A percentile compares a stretch with the other conserved stretches of the same genome.
Conservation (phyloP, 257 asterid species). For the Solanum dulcamara region DNA sequence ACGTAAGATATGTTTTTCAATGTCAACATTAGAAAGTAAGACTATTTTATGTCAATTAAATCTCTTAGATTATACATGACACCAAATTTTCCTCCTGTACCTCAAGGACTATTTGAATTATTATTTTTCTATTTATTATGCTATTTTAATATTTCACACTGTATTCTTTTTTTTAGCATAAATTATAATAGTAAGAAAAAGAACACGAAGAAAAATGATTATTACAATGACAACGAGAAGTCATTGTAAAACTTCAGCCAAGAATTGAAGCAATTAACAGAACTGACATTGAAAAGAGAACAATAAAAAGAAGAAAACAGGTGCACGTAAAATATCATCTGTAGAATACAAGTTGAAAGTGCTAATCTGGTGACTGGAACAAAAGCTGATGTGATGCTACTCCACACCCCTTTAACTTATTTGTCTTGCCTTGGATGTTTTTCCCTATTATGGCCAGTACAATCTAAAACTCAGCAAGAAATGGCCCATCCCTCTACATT, state of each 20-base stretch:
- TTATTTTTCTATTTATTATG: too few relatives aligned
- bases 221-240: too few relatives aligned
- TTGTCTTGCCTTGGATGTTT: neutral
- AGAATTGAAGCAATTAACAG: neutral
- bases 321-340: neutral
- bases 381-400: neutral
- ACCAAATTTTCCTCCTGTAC: too few relatives aligned
- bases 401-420: neutral
- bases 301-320: neutral
- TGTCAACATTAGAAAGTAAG: too few relatives aligned
- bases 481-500: neutral
- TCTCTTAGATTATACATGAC: too few relatives aligned
- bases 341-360: neutral
- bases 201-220: too few relatives aligned
- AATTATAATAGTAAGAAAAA: too few relatives aligned
- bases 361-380: neutral
- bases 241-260: neutral
- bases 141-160: too few relatives aligned
- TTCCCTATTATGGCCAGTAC: neutral
- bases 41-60: too few relatives aligned
- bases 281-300: neutral
- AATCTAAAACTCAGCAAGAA: neutral
- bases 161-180: too few relatives aligned
- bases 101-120: too few relatives aligned
- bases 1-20: too few relatives aligned